Evolutionary conservation across 225 moss, liverwort and hornwort genomes (phyloP).

Genomic region (Bryoerythrophyllum caledonicum): DNA sequence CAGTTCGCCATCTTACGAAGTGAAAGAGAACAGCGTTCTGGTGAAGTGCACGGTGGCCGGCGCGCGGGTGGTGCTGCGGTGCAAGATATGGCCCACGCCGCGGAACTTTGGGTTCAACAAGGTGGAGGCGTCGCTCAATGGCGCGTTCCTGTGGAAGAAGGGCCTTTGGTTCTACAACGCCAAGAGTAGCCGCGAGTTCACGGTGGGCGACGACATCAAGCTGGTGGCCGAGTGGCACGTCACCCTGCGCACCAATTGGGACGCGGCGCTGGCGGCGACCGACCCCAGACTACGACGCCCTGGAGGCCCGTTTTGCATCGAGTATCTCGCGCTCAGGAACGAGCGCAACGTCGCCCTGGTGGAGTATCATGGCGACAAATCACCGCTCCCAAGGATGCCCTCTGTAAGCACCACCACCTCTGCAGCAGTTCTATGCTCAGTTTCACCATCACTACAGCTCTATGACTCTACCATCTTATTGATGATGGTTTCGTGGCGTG

Average conservation of each 20-base stretch:
- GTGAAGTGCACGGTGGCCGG: conserved; percentile 45
- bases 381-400: conserved; percentile 17
- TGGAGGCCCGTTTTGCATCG: conserved; percentile 46
- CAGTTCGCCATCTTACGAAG: conserved; percentile 39
- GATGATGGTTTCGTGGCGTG: conserved; percentile 14
- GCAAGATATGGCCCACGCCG: conserved; percentile 55
- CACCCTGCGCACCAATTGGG: conserved; percentile 35
- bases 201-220: conserved; percentile 39
- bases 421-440: not conserved
- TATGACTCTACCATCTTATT: too few species aligned
- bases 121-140: conserved; percentile 47
- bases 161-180: conserved; percentile 56
- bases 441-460: too few species aligned
- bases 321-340: conserved; percentile 44
- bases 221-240: conserved; percentile 51
- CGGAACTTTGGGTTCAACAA: conserved; percentile 51
- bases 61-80: conserved; percentile 35
- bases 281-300: conserved; percentile 44
- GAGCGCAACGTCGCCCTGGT: conserved; percentile 15
- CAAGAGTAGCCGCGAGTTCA: conserved; percentile 49
- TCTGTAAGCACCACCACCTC: conserved; percentile 25
- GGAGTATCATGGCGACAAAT: conserved; percentile 39
- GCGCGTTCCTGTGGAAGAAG: conserved; percentile 58
- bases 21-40: conserved; percentile 43
- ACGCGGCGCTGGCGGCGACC: conserved; percentile 16